phyloP scores from a whole-genome alignment of 2,329 filamentous ascomycete species.

The Cyanodermella asteris region DNA sequence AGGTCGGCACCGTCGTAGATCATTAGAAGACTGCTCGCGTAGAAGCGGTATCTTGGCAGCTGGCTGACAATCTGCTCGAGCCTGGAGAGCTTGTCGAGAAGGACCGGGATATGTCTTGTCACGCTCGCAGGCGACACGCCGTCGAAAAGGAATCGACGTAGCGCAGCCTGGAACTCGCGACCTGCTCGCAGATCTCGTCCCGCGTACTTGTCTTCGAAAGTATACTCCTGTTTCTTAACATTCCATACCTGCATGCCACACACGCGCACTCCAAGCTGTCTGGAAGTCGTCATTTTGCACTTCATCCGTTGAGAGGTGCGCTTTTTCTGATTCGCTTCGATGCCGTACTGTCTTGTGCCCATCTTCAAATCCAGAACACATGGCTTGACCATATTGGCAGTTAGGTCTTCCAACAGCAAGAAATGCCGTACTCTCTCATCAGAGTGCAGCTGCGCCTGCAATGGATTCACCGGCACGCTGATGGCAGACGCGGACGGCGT shows the following conservation, averaged over 20 bases:
- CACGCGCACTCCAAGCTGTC: slow-evolving; percentile 73
- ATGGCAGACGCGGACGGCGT: no score
- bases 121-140: slow-evolving; percentile 64
- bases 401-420: slow-evolving; percentile 79
- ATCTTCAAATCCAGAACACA: slow-evolving; percentile 98
- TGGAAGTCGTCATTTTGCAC: slow-evolving; percentile 77
- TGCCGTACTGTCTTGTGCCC: slow-evolving; percentile 90
- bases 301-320: slow-evolving; percentile 82
- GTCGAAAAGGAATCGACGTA: slow-evolving; percentile 80
- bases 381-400: slow-evolving; percentile 84
- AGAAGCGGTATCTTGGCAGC: slow-evolving; percentile 75
- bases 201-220: slow-evolving; percentile 98
- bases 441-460: slow-evolving; percentile 40
- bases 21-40: slow-evolving; percentile 84
- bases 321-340: slow-evolving; percentile 82
- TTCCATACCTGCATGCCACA: slow-evolving; percentile 97
- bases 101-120: slow-evolving; percentile 64
- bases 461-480: slow-evolving; percentile 47
- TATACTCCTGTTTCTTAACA: slow-evolving; percentile 54
- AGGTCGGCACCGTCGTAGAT: slow-evolving; percentile 63
- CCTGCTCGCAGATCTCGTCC: slow-evolving; percentile 75
- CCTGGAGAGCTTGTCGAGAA: slow-evolving; percentile 62
- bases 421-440: slow-evolving; percentile 67
- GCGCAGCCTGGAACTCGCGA: slow-evolving; percentile 65
- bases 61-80: slow-evolving; percentile 65